Conservation (phyloP, 495 filamentous ascomycete genomes). For the Penicillium tannophilum region DNA sequence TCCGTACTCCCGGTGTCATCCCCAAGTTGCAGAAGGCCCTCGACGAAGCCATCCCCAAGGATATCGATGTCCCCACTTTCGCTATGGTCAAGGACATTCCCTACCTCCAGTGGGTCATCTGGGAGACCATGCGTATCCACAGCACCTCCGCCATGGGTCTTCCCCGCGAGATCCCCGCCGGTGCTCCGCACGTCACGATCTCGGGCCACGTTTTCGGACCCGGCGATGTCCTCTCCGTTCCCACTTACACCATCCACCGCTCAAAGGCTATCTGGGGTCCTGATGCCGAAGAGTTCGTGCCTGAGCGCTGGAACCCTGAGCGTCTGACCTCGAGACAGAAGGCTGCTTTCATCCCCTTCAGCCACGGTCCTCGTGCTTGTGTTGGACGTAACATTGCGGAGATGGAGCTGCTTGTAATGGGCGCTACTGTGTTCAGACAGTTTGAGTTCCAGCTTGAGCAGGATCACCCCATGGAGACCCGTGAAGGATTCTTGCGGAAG, state of each 20-base stretch:
- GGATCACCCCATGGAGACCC: slow-evolving; percentile 67
- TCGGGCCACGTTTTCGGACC: slow-evolving; percentile 67
- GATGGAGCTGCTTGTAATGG: slow-evolving; percentile 88
- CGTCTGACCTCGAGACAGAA: slow-evolving; percentile 66
- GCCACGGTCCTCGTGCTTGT: slow-evolving; percentile 76
- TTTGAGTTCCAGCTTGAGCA: slow-evolving; percentile 78
- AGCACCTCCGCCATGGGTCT: slow-evolving; percentile 87
- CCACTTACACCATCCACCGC: slow-evolving; percentile 88
- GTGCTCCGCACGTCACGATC: slow-evolving; percentile 55
- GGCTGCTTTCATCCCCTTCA: slow-evolving; percentile 81
- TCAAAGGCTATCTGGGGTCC: slow-evolving; percentile 78
- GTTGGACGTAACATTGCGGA: slow-evolving; percentile 88
- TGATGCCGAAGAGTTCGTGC: slow-evolving; percentile 76
- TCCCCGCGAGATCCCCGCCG: slow-evolving; percentile 73
- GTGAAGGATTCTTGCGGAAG: slow-evolving; percentile 90
- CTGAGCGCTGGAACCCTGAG: slow-evolving; percentile 70
- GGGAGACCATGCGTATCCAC: slow-evolving; percentile 89
- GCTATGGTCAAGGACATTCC: slow-evolving; percentile 70
- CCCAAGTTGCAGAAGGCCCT: slow-evolving; percentile 70
- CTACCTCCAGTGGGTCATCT: slow-evolving; percentile 71
- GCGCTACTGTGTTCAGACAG: slow-evolving; percentile 70
- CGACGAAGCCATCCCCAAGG: slow-evolving; percentile 65
- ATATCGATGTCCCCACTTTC: slow-evolving; percentile 65
- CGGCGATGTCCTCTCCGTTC: slow-evolving; percentile 79
- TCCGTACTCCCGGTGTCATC: slow-evolving; percentile 71